A percentile compares a stretch with the other conserved stretches of the same genome.
Conservation (phyloP, 2,329 filamentous ascomycete species). For the Diaporthe vaccinii region DNA sequence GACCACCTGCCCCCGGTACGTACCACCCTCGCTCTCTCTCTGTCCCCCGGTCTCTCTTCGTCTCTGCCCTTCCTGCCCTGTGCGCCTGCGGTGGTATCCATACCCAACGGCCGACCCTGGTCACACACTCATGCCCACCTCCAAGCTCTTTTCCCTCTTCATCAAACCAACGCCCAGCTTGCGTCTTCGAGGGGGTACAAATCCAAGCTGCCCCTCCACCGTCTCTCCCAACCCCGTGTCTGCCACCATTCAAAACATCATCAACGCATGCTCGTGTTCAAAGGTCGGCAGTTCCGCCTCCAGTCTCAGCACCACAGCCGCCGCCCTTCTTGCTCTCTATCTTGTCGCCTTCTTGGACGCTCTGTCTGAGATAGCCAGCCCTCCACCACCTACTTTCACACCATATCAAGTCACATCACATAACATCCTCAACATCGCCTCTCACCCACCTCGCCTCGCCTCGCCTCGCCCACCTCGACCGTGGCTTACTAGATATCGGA, state of each 20-base stretch:
- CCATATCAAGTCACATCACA: neutral
- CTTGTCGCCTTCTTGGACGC: conserved; percentile 1
- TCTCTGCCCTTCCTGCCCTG: neutral
- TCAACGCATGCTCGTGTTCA: conserved; percentile 20
- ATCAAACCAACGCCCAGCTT: conserved; percentile 36
- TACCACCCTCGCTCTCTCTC: conserved; percentile 19
- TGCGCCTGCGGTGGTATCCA: conserved; percentile 9
- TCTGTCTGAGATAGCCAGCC: neutral
- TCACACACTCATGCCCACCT: conserved; percentile 27
- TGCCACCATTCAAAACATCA: conserved; percentile 38
- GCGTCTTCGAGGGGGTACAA: conserved; percentile 40
- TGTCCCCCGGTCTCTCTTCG: neutral
- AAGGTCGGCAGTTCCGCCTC: conserved; percentile 16
- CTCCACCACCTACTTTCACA: neutral
- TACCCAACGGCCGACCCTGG: conserved; percentile 41
- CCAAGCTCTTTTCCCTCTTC: conserved; percentile 33
- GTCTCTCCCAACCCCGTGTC: conserved; percentile 31
- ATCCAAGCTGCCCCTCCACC: conserved; percentile 42
- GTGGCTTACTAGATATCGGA: neutral
- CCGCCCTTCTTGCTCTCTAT: neutral
- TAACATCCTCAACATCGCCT: neutral
- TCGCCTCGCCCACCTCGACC: neutral
- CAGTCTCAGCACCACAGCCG: conserved; percentile 22
- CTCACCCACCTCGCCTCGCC: neutral
- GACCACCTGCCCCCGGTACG: conserved; percentile 16